phyloP scores from a whole-genome alignment of 1,284 basidiomycete genomes.

The Tilletia caries region DNA sequence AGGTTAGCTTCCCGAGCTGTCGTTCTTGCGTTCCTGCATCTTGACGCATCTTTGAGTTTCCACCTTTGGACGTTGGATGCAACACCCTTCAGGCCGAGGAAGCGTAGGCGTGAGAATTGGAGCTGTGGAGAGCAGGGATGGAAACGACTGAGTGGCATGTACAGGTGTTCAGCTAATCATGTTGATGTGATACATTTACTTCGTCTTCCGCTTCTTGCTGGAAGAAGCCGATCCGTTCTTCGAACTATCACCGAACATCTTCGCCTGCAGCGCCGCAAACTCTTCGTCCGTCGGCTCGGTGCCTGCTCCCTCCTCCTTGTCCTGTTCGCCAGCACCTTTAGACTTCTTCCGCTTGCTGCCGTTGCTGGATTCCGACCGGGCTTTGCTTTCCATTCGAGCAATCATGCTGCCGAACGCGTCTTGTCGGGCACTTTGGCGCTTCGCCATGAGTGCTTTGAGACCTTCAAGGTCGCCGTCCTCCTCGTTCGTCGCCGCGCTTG shows the following conservation, averaged over 20 bases:
- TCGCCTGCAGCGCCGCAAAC: constrained; percentile 33
- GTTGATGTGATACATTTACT: background rate
- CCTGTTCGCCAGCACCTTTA: background rate
- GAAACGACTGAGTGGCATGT: too few relatives aligned
- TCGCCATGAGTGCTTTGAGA: constrained; percentile 34
- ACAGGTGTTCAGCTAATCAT: too few relatives aligned
- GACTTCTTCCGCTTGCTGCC: background rate
- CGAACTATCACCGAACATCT: constrained; percentile 22
- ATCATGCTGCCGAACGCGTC: constrained; percentile 43
- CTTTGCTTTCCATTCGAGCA: constrained; percentile 36
- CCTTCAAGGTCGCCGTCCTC: constrained; percentile 34
- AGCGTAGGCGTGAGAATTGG: too few relatives aligned
- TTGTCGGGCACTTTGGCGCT: constrained; percentile 31
- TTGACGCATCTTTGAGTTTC: too few relatives aligned
- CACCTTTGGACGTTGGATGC: too few relatives aligned
- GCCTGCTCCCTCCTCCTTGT: constrained; percentile 9
- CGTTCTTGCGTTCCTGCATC: too few relatives aligned
- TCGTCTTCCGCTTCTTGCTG: constrained; percentile 3
- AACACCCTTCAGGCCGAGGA: too few relatives aligned
- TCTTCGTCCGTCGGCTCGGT: constrained; percentile 30
- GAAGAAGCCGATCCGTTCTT: background rate
- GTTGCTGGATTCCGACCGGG: constrained; percentile 23
- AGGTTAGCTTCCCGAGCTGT: too few relatives aligned
- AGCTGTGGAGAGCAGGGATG: too few relatives aligned
- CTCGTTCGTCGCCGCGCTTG: background rate